Conservation (phyloP, 805 yeast genomes). For the Wickerhamomyces strasburgensis region DNA sequence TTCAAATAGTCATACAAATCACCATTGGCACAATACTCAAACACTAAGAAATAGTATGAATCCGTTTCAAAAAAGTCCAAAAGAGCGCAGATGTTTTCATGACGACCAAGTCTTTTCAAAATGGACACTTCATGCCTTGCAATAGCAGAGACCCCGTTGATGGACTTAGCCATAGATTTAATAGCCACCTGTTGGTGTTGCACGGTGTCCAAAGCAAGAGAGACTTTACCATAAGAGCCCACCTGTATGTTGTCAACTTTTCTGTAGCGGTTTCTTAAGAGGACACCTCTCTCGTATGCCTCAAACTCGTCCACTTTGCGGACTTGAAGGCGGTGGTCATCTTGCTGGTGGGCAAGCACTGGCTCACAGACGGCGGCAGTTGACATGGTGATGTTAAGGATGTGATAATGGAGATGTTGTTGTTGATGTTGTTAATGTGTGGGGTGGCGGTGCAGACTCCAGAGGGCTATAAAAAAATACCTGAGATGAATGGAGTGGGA, state of each 20-base stretch:
- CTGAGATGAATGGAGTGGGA: no score
- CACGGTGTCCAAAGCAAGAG: conserved; percentile 41
- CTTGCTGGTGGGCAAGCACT: neutral
- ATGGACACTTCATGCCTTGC: conserved; percentile 52
- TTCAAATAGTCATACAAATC: conserved; percentile 56
- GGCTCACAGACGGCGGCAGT: neutral
- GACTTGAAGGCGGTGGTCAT: neutral
- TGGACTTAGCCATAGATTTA: conserved; percentile 45
- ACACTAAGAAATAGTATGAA: conserved; percentile 47
- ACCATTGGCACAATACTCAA: conserved; percentile 64
- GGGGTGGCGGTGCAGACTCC: no score
- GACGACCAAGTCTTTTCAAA: conserved; percentile 27
- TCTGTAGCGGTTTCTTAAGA: conserved; percentile 37
- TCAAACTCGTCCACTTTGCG: conserved; percentile 32
- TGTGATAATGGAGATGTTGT: no score
- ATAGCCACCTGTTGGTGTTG: conserved; percentile 40
- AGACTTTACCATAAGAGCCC: conserved; percentile 60
- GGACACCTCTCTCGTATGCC: conserved; percentile 35
- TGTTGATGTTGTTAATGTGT: no score
- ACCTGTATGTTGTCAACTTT: conserved; percentile 32
- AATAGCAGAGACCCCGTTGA: conserved; percentile 35
- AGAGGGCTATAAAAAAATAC: no score
- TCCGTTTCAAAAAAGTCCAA: conserved; percentile 53
- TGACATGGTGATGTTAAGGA: no score
- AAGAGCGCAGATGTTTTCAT: conserved; percentile 53